Percentiles rank a stretch among this genome's conserved stretches.
Conservation (phyloP, 192 early-diverging fungal species). For the Phycomyces nitens region DNA sequence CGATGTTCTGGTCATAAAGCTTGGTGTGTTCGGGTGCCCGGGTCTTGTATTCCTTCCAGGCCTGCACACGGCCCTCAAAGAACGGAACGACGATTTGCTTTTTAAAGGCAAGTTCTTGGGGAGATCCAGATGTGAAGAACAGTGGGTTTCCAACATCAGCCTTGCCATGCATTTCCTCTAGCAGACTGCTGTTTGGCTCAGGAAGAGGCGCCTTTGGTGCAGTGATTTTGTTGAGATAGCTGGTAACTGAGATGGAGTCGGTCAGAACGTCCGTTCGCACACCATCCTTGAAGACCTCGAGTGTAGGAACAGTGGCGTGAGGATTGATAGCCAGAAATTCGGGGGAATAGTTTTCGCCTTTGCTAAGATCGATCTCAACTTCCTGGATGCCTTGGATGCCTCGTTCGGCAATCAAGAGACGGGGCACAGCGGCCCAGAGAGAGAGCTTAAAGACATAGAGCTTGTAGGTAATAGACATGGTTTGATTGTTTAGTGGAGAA, state of each 20-base stretch:
- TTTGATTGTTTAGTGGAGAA: no score
- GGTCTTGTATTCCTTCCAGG: slow-evolving; percentile 2
- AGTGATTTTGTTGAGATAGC: slow-evolving; percentile 9
- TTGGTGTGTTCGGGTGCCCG: slow-evolving; percentile 12
- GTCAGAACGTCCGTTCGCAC: background rate
- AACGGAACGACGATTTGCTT: slow-evolving; percentile 8
- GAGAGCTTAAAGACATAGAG: slow-evolving; percentile 21
- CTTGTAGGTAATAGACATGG: background rate
- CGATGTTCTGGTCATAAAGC: slow-evolving; percentile 14
- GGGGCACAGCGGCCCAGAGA: slow-evolving; percentile 21
- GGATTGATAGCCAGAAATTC: slow-evolving; percentile 12
- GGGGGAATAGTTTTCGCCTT: slow-evolving; percentile 24
- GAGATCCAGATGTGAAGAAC: slow-evolving; percentile 8
- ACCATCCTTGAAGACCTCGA: slow-evolving; percentile 2
- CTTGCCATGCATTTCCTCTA: slow-evolving; percentile 1
- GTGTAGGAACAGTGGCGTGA: slow-evolving; percentile 16
- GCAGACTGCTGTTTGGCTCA: background rate
- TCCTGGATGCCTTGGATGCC: slow-evolving; percentile 3
- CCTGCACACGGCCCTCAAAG: slow-evolving; percentile 16
- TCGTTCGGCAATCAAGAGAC: slow-evolving; percentile 10
- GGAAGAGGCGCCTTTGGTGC: background rate
- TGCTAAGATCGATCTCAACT: slow-evolving; percentile 17
- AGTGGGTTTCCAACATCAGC: slow-evolving; percentile 13
- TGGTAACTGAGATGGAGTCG: slow-evolving; percentile 9
- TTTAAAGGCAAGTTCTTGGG: slow-evolving; percentile 11